A percentile compares a stretch with the other conserved stretches of the same genome.
phyloP scores from a whole-genome alignment of 306 rosid genomes.

The Pueraria montana region DNA sequence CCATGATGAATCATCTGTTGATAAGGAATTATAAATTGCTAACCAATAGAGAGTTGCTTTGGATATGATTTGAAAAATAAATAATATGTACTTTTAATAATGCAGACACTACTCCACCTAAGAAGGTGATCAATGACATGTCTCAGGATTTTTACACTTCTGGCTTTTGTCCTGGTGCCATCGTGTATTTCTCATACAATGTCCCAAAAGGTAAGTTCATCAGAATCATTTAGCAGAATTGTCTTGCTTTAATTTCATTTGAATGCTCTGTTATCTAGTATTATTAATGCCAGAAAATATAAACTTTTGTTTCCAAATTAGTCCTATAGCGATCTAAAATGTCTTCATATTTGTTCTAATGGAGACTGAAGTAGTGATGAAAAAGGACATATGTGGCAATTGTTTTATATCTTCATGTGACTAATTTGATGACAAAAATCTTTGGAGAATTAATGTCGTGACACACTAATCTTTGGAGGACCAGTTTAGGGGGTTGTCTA shows the following conservation, averaged over 20 bases:
- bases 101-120: conserved; percentile 94
- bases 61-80: conserved; percentile 1
- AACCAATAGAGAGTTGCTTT: conserved; percentile 9
- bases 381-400: background rate
- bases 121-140: conserved; percentile 72
- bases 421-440: background rate
- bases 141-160: conserved; percentile 78
- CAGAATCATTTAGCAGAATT: conserved; percentile 14
- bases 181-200: conserved; percentile 80
- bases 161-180: conserved; percentile 93
- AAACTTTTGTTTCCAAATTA: background rate
- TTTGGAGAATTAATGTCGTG: background rate
- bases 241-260: conserved; percentile 9
- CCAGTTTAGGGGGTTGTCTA: background rate
- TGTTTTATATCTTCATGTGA: background rate
- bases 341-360: background rate
- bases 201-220: conserved; percentile 69
- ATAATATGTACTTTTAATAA: conserved; percentile 30
- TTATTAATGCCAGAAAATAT: background rate
- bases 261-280: background rate
- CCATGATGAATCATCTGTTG: conserved; percentile 12
- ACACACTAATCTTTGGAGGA: background rate
- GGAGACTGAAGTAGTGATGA: background rate
- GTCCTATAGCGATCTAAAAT: background rate
- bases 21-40: conserved; percentile 14